Base-by-base conservation (phyloP, 805 yeast species). In the Saccharomycopsis fibuligera region DNA sequence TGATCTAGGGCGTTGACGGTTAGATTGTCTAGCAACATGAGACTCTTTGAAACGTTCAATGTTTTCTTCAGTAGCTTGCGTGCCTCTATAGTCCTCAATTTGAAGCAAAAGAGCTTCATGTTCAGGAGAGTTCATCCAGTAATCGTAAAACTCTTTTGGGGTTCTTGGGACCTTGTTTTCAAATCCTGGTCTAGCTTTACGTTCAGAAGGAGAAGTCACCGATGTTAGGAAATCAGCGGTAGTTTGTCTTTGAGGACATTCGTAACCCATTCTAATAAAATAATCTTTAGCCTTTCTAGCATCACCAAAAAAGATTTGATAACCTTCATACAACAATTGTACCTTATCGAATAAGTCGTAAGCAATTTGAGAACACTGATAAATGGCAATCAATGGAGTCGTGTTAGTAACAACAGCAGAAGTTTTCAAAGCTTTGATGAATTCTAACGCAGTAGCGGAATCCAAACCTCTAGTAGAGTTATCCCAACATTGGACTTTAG, bases 381-480 rank as follows among this genome's bases (percentile, higher is more conserved):
- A 76, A 39, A 82, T 78, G 33, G 86, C 81, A 50, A 82, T 74
- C 47, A 80, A 62, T 4, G 83, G 77, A 4, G 83, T 70, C n/a
- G 72, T 68, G 12, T 72, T 69, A 39, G 69, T 58, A 30, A 79
- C 63, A 51, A 69, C 49, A 68, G 81, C 77, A 22, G 73, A 66
- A 3, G 78, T 69, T 58, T 74, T 75, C 54, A 77, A 66, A 31
- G 81, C 79, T 58, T 72, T 66, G 47, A 75, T 71, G 51, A 76
- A 77, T 57, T 77, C 81, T 54, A 75, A 64, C 10, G 83, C 81
- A 35, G 81, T 76, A 21, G 83, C 81, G 16, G 83, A 69, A 66
- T 78, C 83, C 61, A 78, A 69, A 55, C 83, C 83, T 69, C 82
- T 73, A 14, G 83, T 78, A n/a, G 82, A 75, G 54, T 78, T 78